These are phyloP conservation scores for Aspergillus latus DNA, from an alignment of 2,329 filamentous ascomycete genomes.

Conservation along the genomic window DNA sequence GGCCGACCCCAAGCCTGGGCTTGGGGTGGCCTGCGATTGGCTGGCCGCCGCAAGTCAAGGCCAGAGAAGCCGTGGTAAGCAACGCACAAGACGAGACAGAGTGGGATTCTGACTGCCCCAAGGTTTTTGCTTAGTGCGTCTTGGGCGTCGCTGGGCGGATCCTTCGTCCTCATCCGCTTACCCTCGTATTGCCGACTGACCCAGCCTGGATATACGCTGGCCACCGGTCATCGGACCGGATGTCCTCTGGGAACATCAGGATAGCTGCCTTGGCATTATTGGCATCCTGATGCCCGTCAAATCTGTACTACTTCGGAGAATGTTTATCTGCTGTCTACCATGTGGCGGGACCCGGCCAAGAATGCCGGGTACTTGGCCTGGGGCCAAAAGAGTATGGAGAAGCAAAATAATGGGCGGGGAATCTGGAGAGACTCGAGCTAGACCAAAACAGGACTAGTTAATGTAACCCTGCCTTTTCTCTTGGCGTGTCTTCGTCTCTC, in stretches of 20 bases:
- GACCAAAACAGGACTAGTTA: background rate
- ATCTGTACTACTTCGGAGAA: background rate
- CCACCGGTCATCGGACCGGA: background rate
- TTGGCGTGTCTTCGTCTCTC: too few species aligned
- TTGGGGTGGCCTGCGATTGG: background rate
- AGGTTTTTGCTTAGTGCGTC: background rate
- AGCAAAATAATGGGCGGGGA: background rate
- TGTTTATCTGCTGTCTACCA: background rate
- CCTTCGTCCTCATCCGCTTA: background rate
- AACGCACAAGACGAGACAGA: background rate
- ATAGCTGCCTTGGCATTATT: background rate
- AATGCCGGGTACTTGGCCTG: background rate
- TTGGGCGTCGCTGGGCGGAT: conserved; percentile 3
- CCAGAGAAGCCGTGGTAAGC: background rate
- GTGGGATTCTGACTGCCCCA: background rate
- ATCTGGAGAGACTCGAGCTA: background rate
- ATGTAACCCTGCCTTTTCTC: background rate
- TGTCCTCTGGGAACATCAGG: background rate
- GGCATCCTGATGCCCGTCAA: background rate
- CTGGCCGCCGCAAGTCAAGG: background rate
- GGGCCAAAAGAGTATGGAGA: background rate
- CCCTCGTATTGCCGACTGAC: background rate
- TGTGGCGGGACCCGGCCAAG: background rate
- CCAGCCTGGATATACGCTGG: too few species aligned
- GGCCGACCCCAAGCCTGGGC: background rate